A percentile compares a stretch with the other conserved stretches of the same genome.
These are phyloP conservation scores for Penicillium psychrosexuale DNA, from an alignment of 2,329 filamentous ascomycete species.

Conservation along the genomic window DNA sequence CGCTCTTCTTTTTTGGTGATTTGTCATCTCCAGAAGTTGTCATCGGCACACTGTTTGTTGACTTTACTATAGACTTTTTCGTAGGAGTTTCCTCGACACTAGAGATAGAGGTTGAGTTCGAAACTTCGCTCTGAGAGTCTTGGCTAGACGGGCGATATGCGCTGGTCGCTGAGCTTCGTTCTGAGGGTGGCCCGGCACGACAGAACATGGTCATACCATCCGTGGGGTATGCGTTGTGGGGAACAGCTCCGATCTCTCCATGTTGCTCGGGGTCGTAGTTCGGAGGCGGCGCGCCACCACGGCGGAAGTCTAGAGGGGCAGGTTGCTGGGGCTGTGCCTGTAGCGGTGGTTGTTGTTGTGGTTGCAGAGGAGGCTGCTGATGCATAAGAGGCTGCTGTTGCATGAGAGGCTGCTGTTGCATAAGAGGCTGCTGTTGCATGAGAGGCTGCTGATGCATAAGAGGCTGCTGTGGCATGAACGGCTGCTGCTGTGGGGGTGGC, in stretches of 20 bases:
- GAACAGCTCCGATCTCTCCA: conserved; percentile 64
- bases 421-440: conserved; percentile 14
- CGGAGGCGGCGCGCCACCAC: conserved; percentile 42
- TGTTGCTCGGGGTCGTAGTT: conserved; percentile 59
- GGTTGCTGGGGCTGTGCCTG: conserved; percentile 30
- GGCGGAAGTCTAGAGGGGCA: conserved; percentile 38
- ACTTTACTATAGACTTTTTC: conserved; percentile 70
- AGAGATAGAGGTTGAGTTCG: conserved; percentile 82
- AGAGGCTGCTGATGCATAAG: neutral
- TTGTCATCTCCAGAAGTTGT: conserved; percentile 59
- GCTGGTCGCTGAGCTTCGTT: conserved; percentile 65
- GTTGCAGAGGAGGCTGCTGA: neutral
- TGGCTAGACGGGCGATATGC: conserved; percentile 74
- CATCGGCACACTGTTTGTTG: conserved; percentile 37
- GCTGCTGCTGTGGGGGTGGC: conserved; percentile 30
- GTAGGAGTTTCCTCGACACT: conserved; percentile 71
- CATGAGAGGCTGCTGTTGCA: neutral
- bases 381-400: neutral
- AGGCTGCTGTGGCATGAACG: conserved; percentile 26
- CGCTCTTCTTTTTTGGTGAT: conserved; percentile 62
- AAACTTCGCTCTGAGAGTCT: conserved; percentile 87
- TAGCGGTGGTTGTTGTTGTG: neutral
- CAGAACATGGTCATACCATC: conserved; percentile 99
- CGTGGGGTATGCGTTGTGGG: conserved; percentile 89
- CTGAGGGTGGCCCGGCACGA: conserved; percentile 68